Evolutionary conservation across 371 early-diverging fungal genomes (phyloP).

Genomic region (Mortierella sp.): DNA sequence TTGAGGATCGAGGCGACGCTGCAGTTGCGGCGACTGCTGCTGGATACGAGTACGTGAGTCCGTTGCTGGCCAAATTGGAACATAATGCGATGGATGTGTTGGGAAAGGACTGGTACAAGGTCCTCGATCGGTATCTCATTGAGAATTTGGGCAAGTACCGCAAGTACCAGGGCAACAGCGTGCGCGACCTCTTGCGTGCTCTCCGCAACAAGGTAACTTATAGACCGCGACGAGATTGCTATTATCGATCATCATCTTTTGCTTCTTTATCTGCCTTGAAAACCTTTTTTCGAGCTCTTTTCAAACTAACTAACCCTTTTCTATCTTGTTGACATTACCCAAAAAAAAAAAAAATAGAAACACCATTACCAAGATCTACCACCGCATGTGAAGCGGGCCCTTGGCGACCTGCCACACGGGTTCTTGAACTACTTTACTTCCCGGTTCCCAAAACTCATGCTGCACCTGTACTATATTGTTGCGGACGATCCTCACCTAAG

Average conservation of each 20-base stretch:
- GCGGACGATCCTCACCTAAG: slow-evolving; percentile 67
- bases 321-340: background rate
- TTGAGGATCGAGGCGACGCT: slow-evolving; percentile 74
- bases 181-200: slow-evolving; percentile 92
- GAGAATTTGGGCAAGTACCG: slow-evolving; percentile 91
- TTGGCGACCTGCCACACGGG: slow-evolving; percentile 93
- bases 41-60: slow-evolving; percentile 28
- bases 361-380: slow-evolving; percentile 97
- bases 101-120: slow-evolving; percentile 87
- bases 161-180: slow-evolving; percentile 89
- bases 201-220: slow-evolving; percentile 89
- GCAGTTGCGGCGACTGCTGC: slow-evolving; percentile 77
- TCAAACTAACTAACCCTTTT: background rate
- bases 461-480: slow-evolving; percentile 80
- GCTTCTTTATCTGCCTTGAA: background rate
- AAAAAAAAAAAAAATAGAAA: slow-evolving; percentile 68
- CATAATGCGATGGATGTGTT: slow-evolving; percentile 71
- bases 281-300: background rate
- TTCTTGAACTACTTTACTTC: slow-evolving; percentile 92
- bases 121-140: slow-evolving; percentile 83
- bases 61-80: slow-evolving; percentile 77
- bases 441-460: slow-evolving; percentile 90
- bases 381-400: slow-evolving; percentile 75
- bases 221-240: no score
- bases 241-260: no score